Evolutionary conservation across 495 filamentous ascomycete genomes (phyloP), one percentile per base, ranked within the genome.

Genomic region (Xylona heveae): DNA sequence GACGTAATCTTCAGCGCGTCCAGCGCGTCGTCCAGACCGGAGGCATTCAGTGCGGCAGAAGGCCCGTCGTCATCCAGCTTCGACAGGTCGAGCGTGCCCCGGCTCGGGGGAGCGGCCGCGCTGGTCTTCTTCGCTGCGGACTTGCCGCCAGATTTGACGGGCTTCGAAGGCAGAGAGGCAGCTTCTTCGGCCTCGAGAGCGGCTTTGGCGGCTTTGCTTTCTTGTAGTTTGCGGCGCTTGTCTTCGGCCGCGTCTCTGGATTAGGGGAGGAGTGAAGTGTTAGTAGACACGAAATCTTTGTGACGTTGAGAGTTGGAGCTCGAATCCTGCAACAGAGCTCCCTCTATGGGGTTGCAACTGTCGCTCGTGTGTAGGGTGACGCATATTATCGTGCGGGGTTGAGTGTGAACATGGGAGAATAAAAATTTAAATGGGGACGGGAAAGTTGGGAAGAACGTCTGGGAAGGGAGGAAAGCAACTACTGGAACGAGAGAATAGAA

Each of bases 11-110:
- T 64, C 17, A 94, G 65, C 8, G 78, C 81, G 42, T 92, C 83
- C 24, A 95, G 64, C 4, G 79, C 79, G 40, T 91, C 80, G 48
- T 94, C 84, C 46, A 94, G 90, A 39, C 81, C 81, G 9, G 74
- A 64, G 5, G 82, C 82, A 42, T 68, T 78, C 35, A 92, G 63
- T 1, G 77, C 48, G 3, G 62, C 14, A 7, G 16, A 53, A 42
- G 9, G 42, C 40, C 53, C 47, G 28, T 58, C 52, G 29, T 65
- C 61, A 30, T 74, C 71, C 21, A 81, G 63, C 38, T 80, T 68
- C 14, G 68, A 62, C 22, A 83, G 62, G 39, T 81, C 74, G 30
- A 84, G 64, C 13, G 34, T 25, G 13, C 26, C 68, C 66, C 64
- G 21, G 29, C 52, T 47, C 39, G 62, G 57, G n/a, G 46, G 36